These are phyloP conservation scores for Arthrocladium fulminans DNA, from an alignment of 2,329 filamentous ascomycete genomes.

Conservation along the genomic window DNA sequence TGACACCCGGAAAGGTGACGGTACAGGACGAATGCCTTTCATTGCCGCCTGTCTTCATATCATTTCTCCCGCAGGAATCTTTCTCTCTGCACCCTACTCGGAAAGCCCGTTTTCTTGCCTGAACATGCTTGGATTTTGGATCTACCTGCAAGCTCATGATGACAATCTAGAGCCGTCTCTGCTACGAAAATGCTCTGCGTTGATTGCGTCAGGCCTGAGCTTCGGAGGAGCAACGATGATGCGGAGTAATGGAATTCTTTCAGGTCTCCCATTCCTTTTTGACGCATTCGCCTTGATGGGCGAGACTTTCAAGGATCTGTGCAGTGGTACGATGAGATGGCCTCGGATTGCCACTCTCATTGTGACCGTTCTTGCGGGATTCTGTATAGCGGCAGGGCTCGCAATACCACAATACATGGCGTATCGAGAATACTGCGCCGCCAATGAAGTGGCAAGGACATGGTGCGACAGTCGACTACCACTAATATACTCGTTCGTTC, in stretches of 20 bases:
- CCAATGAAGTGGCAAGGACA: constrained; percentile 36
- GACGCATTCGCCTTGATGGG: not conserved
- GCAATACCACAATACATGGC: constrained; percentile 65
- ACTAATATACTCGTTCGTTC: constrained; percentile 87
- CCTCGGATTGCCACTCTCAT: constrained; percentile 45
- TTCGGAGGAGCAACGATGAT: constrained; percentile 68
- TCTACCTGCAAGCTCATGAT: constrained; percentile 48
- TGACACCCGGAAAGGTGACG: constrained; percentile 25
- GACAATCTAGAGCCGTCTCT: constrained; percentile 30
- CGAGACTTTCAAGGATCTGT: constrained; percentile 45
- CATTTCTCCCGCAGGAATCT: constrained; percentile 77
- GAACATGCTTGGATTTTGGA: constrained; percentile 62
- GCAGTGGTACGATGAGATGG: constrained; percentile 32
- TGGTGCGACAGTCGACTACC: constrained; percentile 72
- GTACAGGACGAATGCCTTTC: constrained; percentile 45
- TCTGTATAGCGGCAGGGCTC: constrained; percentile 58
- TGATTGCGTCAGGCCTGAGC: constrained; percentile 52
- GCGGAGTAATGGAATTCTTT: constrained; percentile 79
- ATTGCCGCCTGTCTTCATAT: constrained; percentile 66
- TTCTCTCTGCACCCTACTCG: constrained; percentile 76
- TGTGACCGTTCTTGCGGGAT: constrained; percentile 57
- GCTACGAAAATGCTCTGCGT: constrained; percentile 31
- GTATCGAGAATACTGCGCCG: constrained; percentile 61
- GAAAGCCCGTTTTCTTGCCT: constrained; percentile 73
- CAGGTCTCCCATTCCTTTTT: constrained; percentile 24